These are phyloP conservation scores for Saturnispora quitensis DNA, from an alignment of 805 yeast species.

Conservation along the genomic window DNA sequence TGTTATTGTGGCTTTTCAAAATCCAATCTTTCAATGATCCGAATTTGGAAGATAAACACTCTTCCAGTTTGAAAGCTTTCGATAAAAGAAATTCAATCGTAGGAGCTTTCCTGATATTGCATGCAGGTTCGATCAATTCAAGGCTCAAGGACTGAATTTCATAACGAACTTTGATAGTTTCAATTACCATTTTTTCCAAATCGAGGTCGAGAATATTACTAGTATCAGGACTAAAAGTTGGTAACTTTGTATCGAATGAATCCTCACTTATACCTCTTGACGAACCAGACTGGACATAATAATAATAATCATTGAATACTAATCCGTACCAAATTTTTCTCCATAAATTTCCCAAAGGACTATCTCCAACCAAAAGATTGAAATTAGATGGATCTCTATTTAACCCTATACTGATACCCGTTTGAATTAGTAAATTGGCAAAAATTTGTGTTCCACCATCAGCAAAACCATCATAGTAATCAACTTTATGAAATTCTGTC, in stretches of 20 bases:
- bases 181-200: constrained; percentile 35
- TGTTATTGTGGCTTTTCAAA: constrained; percentile 16
- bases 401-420: constrained; percentile 59
- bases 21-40: constrained; percentile 25
- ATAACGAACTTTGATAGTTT: constrained; percentile 24
- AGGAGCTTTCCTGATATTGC: constrained; percentile 33
- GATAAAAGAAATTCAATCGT: constrained; percentile 31
- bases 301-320: constrained; percentile 36
- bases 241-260: constrained; percentile 44
- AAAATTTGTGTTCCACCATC: constrained; percentile 51
- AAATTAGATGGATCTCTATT: constrained; percentile 59
- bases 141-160: constrained; percentile 26
- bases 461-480: constrained; percentile 44
- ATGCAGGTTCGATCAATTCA: constrained; percentile 29
- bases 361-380: constrained; percentile 11
- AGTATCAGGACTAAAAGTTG: constrained; percentile 29
- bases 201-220: constrained; percentile 31
- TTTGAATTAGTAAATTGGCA: constrained; percentile 48
- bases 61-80: constrained; percentile 31
- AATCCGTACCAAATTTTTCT: constrained; percentile 53
- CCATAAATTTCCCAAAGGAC: constrained; percentile 35
- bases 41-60: constrained; percentile 23
- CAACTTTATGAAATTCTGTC: constrained; percentile 39
- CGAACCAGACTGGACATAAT: constrained; percentile 40
- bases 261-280: constrained; percentile 32